Evolutionary conservation across 202 grass and related monocot species (phyloP), one percentile per base, ranked within the genome.

Genomic region (Schoenoplectus triqueter): DNA sequence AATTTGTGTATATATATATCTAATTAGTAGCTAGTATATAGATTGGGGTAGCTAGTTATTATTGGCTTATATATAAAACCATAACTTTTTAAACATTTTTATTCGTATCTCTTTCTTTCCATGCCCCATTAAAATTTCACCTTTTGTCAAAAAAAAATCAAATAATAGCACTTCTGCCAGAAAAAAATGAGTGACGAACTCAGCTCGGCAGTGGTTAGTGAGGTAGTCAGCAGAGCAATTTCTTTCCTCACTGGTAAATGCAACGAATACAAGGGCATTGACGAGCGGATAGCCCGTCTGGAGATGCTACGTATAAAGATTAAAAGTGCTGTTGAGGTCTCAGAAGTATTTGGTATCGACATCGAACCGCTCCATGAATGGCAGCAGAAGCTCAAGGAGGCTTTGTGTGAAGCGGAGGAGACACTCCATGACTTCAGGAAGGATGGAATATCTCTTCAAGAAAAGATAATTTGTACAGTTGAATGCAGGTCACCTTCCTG

Each of bases 311-410:
- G 11, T 6, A 52, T 17, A 45, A 31, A 74, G 66, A 88, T 91
- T 46, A 55, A 47, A 3, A 54, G 84, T 57, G 39, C 57, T 1
- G 42, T 89, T 13, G 59, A 82, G 73, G 66, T 1, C 2, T 86
- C 84, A 1, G 42, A 84, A 52, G 84, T n/a, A 22, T 62, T 84
- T 39, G 13, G 0, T 45, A 85, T 87, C 74, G 41, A n/a, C 10
- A 63, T 47, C 21, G 14, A 31, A 15, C 2, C 11, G 6, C 81
- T 85, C 45, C 80, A 86, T 0, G 15, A 64, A 56, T 92, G 90
- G 87, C 84, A 61, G 63, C 41, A 84, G 5, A 89, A 70, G 61
- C 84, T 85, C 15, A 85, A 71, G 46, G 61, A 87, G 46, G 90
- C 81, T 2, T 42, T 61, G 5, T 56, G 3, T 4, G 74, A 89